phyloP scores from a whole-genome alignment of 2,329 filamentous ascomycete genomes.

The Cytospora schulzeri region DNA sequence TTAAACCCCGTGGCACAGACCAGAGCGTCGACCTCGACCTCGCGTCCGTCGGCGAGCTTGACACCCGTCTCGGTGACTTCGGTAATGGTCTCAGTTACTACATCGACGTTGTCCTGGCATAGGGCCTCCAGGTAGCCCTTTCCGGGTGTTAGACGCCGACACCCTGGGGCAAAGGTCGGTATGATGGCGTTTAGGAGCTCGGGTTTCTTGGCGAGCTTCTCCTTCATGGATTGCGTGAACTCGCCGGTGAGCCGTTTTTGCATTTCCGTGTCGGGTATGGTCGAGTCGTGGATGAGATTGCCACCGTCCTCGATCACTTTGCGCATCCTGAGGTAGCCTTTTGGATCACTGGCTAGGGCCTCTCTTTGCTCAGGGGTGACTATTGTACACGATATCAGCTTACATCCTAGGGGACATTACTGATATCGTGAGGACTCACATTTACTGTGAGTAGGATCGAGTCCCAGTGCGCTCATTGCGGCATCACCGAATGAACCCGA shows the following conservation, averaged over 20 bases:
- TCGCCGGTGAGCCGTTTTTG: slow-evolving; percentile 37
- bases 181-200: slow-evolving; percentile 47
- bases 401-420: too few relatives aligned
- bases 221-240: slow-evolving; percentile 43
- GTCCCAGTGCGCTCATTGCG: slow-evolving; percentile 45
- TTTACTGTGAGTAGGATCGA: slow-evolving; percentile 41
- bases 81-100: slow-evolving; percentile 40
- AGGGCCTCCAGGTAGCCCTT: slow-evolving; percentile 50
- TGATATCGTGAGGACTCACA: slow-evolving; percentile 38
- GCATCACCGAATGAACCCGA: slow-evolving; percentile 49
- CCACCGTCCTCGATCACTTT: slow-evolving; percentile 48
- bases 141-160: slow-evolving; percentile 48
- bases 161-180: slow-evolving; percentile 47
- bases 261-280: slow-evolving; percentile 41
- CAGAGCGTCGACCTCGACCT: slow-evolving; percentile 47
- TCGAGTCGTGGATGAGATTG: slow-evolving; percentile 46
- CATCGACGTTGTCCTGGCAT: slow-evolving; percentile 43
- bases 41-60: slow-evolving; percentile 30
- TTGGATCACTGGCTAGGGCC: slow-evolving; percentile 41
- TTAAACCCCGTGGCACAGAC: slow-evolving; percentile 51
- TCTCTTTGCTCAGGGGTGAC: slow-evolving; percentile 43
- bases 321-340: slow-evolving; percentile 43
- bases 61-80: slow-evolving; percentile 42
- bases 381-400: slow-evolving; percentile 27
- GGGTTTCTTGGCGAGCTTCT: slow-evolving; percentile 45